phyloP scores from a whole-genome alignment of 2,329 filamentous ascomycete genomes.

The Trichoderma aggressivum region DNA sequence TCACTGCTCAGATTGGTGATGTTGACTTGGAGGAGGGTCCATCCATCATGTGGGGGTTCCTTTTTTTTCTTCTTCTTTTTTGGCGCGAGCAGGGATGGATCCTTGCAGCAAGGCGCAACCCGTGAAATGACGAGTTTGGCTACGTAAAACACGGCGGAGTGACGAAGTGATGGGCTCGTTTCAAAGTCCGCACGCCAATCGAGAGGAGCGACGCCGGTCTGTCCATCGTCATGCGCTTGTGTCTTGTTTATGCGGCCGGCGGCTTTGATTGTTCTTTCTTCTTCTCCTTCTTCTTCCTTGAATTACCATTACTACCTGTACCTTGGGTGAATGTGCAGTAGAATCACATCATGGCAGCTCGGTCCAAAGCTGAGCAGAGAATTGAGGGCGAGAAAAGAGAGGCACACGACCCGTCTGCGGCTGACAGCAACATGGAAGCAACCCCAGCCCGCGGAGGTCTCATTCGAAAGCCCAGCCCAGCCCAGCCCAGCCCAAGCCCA shows the following conservation, averaged over 20 bases:
- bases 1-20: constrained; percentile 5
- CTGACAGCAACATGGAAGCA: constrained; percentile 10
- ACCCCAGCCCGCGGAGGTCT: constrained; percentile 11
- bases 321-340: not conserved
- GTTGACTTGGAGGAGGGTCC: constrained; percentile 19
- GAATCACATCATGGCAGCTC: not conserved
- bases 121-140: constrained; percentile 16
- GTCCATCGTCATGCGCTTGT: not conserved
- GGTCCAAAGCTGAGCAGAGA: not conserved
- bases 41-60: constrained; percentile 19
- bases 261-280: not conserved
- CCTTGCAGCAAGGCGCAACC: constrained; percentile 16
- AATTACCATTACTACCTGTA: no score
- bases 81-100: constrained; percentile 9
- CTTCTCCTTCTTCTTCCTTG: not conserved
- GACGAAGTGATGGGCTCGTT: constrained; percentile 16
- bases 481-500: not conserved
- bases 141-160: constrained; percentile 18
- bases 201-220: not conserved
- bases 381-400: not conserved
- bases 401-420: constrained; percentile 13
- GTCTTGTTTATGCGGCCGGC: not conserved
- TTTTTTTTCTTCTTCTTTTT: constrained; percentile 5
- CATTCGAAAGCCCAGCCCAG: not conserved
- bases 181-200: constrained; percentile 17